Conservation (phyloP, 2,329 filamentous ascomycete species). For the Fusarium sterilihyphosum region DNA sequence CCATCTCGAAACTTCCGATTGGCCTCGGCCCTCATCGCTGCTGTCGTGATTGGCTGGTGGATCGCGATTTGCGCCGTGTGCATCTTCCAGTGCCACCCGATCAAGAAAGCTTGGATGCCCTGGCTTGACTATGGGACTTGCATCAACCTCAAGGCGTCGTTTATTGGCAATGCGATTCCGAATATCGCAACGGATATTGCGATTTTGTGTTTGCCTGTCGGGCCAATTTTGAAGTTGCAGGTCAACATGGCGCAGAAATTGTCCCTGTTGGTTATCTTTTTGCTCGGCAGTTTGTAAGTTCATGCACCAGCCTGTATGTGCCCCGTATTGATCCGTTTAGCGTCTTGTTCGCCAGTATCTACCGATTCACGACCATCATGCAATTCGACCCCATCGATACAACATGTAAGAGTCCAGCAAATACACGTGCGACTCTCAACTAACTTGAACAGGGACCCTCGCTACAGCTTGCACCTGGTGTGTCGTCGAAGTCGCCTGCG, state of each 20-base stretch:
- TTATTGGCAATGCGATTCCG: conserved; percentile 26
- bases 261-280: conserved; percentile 22
- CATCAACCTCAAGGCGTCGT: conserved; percentile 28
- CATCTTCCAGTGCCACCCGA: conserved; percentile 24
- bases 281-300: conserved; percentile 31
- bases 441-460: conserved; percentile 11
- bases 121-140: conserved; percentile 6
- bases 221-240: conserved; percentile 22
- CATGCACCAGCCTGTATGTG: rapidly evolving
- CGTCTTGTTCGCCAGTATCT: conserved; percentile 29
- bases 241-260: conserved; percentile 23
- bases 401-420: conserved; percentile 8
- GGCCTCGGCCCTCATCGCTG: conserved; percentile 3
- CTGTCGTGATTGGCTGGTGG: conserved; percentile 20
- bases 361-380: conserved; percentile 32
- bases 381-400: conserved; percentile 11
- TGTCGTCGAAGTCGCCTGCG: conserved; percentile 29
- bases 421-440: too few species aligned
- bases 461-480: conserved; percentile 30
- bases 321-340: neutral
- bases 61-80: conserved; percentile 27
- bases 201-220: conserved; percentile 17
- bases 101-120: conserved; percentile 23
- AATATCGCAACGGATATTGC: conserved; percentile 26
- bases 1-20: conserved; percentile 15